phyloP scores from a whole-genome alignment of 2,329 filamentous ascomycete species.

The Lecanicillium sp. region DNA sequence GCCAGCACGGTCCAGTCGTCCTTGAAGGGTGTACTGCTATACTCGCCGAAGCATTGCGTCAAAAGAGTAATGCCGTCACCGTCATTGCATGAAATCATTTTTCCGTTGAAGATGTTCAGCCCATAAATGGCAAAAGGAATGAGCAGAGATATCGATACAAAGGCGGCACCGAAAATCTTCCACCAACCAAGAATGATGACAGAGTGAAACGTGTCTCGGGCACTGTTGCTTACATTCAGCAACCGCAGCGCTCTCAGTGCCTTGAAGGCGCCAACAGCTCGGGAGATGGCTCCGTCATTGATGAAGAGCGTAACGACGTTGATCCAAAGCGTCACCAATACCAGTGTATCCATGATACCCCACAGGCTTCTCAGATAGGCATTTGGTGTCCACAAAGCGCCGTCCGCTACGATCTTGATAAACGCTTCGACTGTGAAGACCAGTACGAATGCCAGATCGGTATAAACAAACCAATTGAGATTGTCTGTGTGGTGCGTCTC shows the following conservation, averaged over 20 bases:
- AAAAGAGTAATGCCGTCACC: constrained; percentile 51
- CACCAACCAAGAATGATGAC: constrained; percentile 89
- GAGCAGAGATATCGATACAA: constrained; percentile 88
- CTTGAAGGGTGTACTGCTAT: constrained; percentile 65
- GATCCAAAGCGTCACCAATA: constrained; percentile 90
- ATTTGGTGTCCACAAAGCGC: constrained; percentile 93
- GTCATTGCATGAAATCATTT: constrained; percentile 71
- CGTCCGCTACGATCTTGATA: constrained; percentile 93
- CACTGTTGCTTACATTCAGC: constrained; percentile 93
- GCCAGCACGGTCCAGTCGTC: constrained; percentile 72
- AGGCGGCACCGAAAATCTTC: constrained; percentile 87
- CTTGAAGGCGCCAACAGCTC: constrained; percentile 94
- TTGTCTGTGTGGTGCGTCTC: constrained; percentile 50
- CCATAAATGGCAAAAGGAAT: constrained; percentile 97
- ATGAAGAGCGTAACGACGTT: constrained; percentile 80
- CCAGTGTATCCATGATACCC: constrained; percentile 91
- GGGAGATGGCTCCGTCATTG: constrained; percentile 76
- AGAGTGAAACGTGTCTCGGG: constrained; percentile 92
- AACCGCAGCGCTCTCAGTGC: constrained; percentile 84
- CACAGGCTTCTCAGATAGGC: constrained; percentile 94
- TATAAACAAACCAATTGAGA: constrained; percentile 91
- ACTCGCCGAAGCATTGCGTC: constrained; percentile 80
- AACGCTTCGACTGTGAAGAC: constrained; percentile 80
- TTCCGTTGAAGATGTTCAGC: constrained; percentile 83
- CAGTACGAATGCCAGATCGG: constrained; percentile 81